Evolutionary conservation across 306 rosid genomes (phyloP).

Genomic region (Ormosia emarginata): DNA sequence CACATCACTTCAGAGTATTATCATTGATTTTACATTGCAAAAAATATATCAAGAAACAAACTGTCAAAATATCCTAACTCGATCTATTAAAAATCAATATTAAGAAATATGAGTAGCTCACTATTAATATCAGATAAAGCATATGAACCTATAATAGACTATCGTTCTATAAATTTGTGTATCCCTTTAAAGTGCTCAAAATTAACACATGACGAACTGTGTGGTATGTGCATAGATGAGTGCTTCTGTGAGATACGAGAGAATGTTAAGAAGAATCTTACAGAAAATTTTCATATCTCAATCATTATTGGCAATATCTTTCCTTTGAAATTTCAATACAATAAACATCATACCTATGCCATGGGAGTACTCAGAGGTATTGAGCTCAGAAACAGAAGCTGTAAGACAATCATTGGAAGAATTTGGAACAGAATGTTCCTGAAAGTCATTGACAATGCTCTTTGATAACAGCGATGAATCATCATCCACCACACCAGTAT

Average conservation of each 20-base stretch:
- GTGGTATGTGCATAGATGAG: not conserved
- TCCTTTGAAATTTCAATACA: not conserved
- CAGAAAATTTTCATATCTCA: not conserved
- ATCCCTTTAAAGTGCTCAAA: not conserved
- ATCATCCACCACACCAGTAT: constrained; percentile 39
- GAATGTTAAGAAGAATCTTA: not conserved
- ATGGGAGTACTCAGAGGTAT: constrained; percentile 30
- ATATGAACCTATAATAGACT: not conserved
- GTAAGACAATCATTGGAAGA: constrained; percentile 28
- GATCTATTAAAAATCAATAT: not conserved
- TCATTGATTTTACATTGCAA: not conserved
- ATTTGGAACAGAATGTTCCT: constrained; percentile 35
- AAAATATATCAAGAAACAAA: not conserved
- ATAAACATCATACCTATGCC: constrained; percentile 54
- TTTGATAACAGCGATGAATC: constrained; percentile 36
- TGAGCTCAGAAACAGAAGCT: constrained; percentile 40
- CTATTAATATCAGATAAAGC: not conserved
- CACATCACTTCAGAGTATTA: not conserved
- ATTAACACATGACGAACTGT: not conserved
- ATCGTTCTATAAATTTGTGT: not conserved
- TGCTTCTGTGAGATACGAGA: not conserved
- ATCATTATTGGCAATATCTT: not conserved
- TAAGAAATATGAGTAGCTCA: not conserved
- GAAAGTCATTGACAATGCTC: constrained; percentile 28
- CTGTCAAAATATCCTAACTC: not conserved